Evolutionary conservation across 2,329 filamentous ascomycete genomes (phyloP).

Genomic region (Aspergillus tamarii): DNA sequence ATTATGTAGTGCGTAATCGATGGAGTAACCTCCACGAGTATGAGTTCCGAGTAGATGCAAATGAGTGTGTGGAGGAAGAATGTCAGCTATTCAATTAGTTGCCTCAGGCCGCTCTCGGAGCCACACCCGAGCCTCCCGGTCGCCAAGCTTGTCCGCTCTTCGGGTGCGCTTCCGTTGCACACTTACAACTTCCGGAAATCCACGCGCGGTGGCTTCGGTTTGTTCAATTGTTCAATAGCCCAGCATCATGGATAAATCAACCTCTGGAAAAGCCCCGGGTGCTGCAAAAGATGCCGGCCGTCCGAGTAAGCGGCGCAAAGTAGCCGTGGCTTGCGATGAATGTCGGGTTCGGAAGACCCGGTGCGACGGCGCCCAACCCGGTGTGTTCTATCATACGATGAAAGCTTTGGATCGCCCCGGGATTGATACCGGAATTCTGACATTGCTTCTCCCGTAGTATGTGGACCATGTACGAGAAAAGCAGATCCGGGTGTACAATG

Average conservation of each 20-base stretch:
- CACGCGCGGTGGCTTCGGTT: not conserved
- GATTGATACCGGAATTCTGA: slow-evolving; percentile 9
- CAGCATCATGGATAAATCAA: slow-evolving; percentile 5
- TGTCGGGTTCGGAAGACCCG: slow-evolving; percentile 23
- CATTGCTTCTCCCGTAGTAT: slow-evolving; percentile 22
- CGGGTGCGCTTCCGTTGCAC: not conserved
- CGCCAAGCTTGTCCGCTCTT: not conserved
- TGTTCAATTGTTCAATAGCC: not conserved
- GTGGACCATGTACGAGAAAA: slow-evolving; percentile 33
- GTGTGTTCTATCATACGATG: slow-evolving; percentile 8
- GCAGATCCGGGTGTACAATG: slow-evolving; percentile 24
- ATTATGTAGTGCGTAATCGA: too few relatives aligned
- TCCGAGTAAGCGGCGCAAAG: slow-evolving; percentile 21
- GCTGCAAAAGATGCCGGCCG: not conserved
- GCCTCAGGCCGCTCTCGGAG: slow-evolving; percentile 6
- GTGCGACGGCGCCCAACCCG: slow-evolving; percentile 25
- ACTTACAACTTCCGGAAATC: not conserved
- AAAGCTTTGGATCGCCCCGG: not conserved
- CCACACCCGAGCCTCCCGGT: not conserved
- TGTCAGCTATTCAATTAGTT: not conserved
- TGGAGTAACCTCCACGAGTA: too few relatives aligned
- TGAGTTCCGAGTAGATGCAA: too few relatives aligned
- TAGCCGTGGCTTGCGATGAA: slow-evolving; percentile 24
- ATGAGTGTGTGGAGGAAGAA: too few relatives aligned
- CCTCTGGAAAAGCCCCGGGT: not conserved